These are phyloP conservation scores for Hydnomerulius pinastri DNA, from an alignment of 768 basidiomycete species.

Conservation along the genomic window DNA sequence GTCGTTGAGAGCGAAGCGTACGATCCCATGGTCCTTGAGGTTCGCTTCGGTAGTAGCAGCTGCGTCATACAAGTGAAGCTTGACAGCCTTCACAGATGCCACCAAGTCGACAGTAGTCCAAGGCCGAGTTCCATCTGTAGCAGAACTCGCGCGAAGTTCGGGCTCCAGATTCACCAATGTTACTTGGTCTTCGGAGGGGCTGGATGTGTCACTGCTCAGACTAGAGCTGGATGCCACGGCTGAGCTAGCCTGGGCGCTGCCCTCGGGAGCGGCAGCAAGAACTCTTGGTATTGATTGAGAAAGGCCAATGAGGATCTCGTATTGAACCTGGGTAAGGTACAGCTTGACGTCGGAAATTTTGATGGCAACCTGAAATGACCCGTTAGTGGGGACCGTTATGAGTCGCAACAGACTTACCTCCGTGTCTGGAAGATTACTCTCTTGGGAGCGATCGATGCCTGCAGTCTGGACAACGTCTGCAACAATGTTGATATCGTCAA, in stretches of 20 bases:
- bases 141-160: constrained; percentile 46
- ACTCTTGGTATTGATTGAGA: constrained; percentile 69
- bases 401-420: constrained; percentile 52
- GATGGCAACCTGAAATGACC: constrained; percentile 55
- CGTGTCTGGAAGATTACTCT: constrained; percentile 64
- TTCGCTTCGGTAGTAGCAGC: constrained; percentile 55
- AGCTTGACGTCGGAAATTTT: constrained; percentile 83
- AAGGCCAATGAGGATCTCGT: constrained; percentile 66
- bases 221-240: constrained; percentile 18
- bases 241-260: constrained; percentile 32
- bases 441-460: constrained; percentile 51
- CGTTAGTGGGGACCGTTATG: constrained; percentile 4
- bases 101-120: constrained; percentile 76
- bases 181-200: constrained; percentile 3
- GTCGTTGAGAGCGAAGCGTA: constrained; percentile 79
- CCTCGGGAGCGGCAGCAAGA: constrained; percentile 51
- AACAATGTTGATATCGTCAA: constrained; percentile 83
- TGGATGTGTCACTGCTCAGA: neutral
- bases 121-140: constrained; percentile 28
- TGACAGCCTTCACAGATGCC: constrained; percentile 69
- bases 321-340: constrained; percentile 83
- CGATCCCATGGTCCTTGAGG: constrained; percentile 79
- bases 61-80: constrained; percentile 83
- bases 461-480: constrained; percentile 67
- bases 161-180: constrained; percentile 43